Percentiles rank a stretch among this genome's conserved stretches.
phyloP scores from a whole-genome alignment of 2,329 filamentous ascomycete species.

The Trichoderma citrinoviride region DNA sequence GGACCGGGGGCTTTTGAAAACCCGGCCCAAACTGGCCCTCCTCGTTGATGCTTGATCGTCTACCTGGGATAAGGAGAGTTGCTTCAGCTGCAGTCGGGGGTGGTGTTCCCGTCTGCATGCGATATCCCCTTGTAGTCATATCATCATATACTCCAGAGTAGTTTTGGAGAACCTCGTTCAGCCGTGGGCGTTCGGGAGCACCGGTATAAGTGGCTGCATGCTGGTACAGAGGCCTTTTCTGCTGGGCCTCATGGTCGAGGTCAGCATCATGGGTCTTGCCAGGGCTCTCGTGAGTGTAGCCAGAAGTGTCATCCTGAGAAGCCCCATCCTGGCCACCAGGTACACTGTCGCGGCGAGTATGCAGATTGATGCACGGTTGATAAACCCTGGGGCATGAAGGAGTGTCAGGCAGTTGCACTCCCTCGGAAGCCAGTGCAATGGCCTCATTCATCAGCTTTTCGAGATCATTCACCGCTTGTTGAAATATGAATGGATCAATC shows the following conservation, averaged over 20 bases:
- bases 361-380: slow-evolving; percentile 22
- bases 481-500: slow-evolving; percentile 34
- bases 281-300: slow-evolving; percentile 10
- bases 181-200: slow-evolving; percentile 27
- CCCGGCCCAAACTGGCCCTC: background rate
- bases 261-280: slow-evolving; percentile 20
- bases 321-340: background rate
- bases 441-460: slow-evolving; percentile 49
- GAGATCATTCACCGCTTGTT: slow-evolving; percentile 41
- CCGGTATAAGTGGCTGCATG: slow-evolving; percentile 32
- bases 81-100: background rate
- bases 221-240: slow-evolving; percentile 24
- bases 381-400: slow-evolving; percentile 20
- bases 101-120: background rate
- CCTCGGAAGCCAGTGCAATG: slow-evolving; percentile 43
- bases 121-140: slow-evolving; percentile 3
- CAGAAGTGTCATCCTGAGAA: slow-evolving; percentile 8
- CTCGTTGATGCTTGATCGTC: slow-evolving; percentile 24
- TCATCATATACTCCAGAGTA: slow-evolving; percentile 27
- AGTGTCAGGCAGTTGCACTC: slow-evolving; percentile 35
- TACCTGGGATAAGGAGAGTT: slow-evolving; percentile 19
- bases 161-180: slow-evolving; percentile 30
- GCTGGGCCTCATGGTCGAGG: slow-evolving; percentile 1
- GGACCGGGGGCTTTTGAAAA: background rate
- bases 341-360: slow-evolving; percentile 19